Evolutionary conservation across 2,329 filamentous ascomycete species (phyloP), one percentile per base, ranked within the genome.

Genomic region (Beauveria pseudobassiana): DNA sequence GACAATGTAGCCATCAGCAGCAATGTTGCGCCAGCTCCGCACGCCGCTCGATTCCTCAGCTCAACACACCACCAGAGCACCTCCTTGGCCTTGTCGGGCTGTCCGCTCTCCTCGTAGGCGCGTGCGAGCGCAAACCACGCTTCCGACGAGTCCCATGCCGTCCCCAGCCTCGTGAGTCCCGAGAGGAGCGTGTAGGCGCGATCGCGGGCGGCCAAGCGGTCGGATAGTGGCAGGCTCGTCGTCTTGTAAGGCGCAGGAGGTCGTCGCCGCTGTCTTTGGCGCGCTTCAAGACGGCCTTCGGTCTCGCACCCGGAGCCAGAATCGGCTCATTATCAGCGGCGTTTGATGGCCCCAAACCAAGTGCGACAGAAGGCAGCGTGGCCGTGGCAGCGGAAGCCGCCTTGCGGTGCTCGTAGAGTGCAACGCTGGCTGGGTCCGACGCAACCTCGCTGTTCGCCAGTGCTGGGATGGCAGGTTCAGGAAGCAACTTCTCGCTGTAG

Each of bases 51-150:
- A 86, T 72, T 99, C 93, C 72, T 98, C 34, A 99, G 80, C 75
- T 97, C 92, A 14, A 99, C 90, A 68, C 93, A 96, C 92, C 93
- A 98, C 95, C 95, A 98, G 7, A 98, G 81, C 51, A 93, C 91
- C 67, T 95, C 89, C 76, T 93, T 96, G 16, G 95, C 89, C 78
- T 93, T 96, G 43, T 95, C 90, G 1, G 85, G 75, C 76, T 96
- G 90, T 0, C 89, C 90, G 62, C 90, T 90, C 71, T 92, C 86
- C 74, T 99, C 95, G 70, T 97, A 90, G 10, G 91, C 92, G 65
- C 91, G 82, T 0, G 92, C 90, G 40, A 99, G 82, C 5, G 89
- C 85, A 70, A 91, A 93, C 95, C 95, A 99, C 5, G 93, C 95
- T 71, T 98, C 95, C 0, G 90, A 87, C 72, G 88, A 85, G 74